Conservation (phyloP, 2,329 filamentous ascomycete species). For the Penicillium sp. region DNA sequence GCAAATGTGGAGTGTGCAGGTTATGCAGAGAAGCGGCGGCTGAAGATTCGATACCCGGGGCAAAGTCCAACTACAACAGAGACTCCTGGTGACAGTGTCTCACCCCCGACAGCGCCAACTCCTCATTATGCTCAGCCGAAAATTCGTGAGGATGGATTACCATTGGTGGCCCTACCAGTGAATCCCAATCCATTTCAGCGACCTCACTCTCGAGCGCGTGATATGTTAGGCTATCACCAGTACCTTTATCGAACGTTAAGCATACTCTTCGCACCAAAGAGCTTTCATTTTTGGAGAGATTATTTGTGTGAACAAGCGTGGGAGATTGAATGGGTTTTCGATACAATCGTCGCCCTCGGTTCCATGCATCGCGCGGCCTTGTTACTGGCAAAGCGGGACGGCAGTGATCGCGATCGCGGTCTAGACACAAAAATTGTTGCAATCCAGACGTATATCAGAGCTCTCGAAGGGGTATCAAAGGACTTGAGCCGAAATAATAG, state of each 20-base stretch:
- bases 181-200: slow-evolving; percentile 22
- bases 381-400: slow-evolving; percentile 14
- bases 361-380: slow-evolving; percentile 23
- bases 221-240: slow-evolving; percentile 27
- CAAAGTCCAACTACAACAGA: background rate
- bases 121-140: background rate
- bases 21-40: slow-evolving; percentile 23
- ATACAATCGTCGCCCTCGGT: slow-evolving; percentile 24
- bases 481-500: background rate
- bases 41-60: slow-evolving; percentile 6
- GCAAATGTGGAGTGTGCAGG: slow-evolving; percentile 26
- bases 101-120: background rate
- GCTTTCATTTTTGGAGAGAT: slow-evolving; percentile 23
- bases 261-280: slow-evolving; percentile 18
- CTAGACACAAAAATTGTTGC: slow-evolving; percentile 23
- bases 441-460: slow-evolving; percentile 20
- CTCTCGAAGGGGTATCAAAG: slow-evolving; percentile 19
- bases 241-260: slow-evolving; percentile 23
- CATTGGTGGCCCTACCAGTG: slow-evolving; percentile 19
- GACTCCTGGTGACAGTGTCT: background rate
- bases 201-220: slow-evolving; percentile 24
- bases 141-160: slow-evolving; percentile 10
- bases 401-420: slow-evolving; percentile 16
- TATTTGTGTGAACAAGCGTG: slow-evolving; percentile 24
- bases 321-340: slow-evolving; percentile 26